phyloP scores from a whole-genome alignment of 2,329 filamentous ascomycete species.

The Nothopassalora personata region DNA sequence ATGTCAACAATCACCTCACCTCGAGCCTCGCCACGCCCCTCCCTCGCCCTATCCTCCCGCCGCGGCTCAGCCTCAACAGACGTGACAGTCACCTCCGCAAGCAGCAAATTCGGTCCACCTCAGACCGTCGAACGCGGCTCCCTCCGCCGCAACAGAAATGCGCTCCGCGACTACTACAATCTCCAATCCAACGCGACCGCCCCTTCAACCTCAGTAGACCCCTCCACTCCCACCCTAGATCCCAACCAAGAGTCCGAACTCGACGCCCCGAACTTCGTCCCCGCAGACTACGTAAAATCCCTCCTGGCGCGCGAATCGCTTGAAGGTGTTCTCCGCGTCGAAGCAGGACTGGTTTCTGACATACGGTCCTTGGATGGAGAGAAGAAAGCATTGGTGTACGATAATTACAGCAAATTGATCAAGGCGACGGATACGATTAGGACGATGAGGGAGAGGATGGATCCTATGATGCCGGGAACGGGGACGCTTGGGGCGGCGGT shows the following conservation, averaged over 20 bases:
- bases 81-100: slow-evolving; percentile 44
- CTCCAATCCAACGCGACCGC: slow-evolving; percentile 50
- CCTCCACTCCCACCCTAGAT: slow-evolving; percentile 34
- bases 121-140: slow-evolving; percentile 40
- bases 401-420: slow-evolving; percentile 97
- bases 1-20: slow-evolving; percentile 53
- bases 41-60: slow-evolving; percentile 61
- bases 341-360: slow-evolving; percentile 67
- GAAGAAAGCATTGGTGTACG: slow-evolving; percentile 94
- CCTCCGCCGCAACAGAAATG: slow-evolving; percentile 67
- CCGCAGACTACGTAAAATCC: slow-evolving; percentile 60
- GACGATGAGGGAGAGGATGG: slow-evolving; percentile 79
- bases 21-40: slow-evolving; percentile 52
- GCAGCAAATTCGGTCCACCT: slow-evolving; percentile 28
- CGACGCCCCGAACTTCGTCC: slow-evolving; percentile 67
- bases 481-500: slow-evolving; percentile 69
- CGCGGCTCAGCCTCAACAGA: slow-evolving; percentile 65
- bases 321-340: slow-evolving; percentile 63
- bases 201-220: slow-evolving; percentile 33
- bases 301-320: slow-evolving; percentile 60
- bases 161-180: slow-evolving; percentile 92
- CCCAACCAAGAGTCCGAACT: slow-evolving; percentile 65
- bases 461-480: slow-evolving; percentile 68
- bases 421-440: slow-evolving; percentile 94
- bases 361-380: slow-evolving; percentile 89